These are phyloP conservation scores for Cladosporium sp. DNA, from an alignment of 2,329 filamentous ascomycete genomes.

Conservation along the genomic window DNA sequence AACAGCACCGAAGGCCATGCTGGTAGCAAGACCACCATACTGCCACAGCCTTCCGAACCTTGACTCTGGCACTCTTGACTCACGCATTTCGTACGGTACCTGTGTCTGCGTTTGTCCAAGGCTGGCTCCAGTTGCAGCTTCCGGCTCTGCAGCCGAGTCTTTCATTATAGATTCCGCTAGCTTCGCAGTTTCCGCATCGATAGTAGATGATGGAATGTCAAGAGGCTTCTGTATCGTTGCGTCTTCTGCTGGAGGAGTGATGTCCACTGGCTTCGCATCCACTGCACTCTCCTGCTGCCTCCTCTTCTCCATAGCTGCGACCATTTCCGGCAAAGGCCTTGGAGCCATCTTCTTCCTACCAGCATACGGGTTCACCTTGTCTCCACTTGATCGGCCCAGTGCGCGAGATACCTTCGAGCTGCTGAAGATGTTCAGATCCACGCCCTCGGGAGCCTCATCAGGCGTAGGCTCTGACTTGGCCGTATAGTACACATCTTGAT, in stretches of 20 bases:
- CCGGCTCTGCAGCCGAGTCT: conserved; percentile 26
- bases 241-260: background rate
- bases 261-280: conserved; percentile 8
- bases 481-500: conserved; percentile 57
- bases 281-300: conserved; percentile 22
- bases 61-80: conserved; percentile 87
- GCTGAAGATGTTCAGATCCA: conserved; percentile 63
- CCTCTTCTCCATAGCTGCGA: conserved; percentile 30
- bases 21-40: conserved; percentile 87
- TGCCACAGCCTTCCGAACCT: conserved; percentile 89
- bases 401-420: conserved; percentile 59
- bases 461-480: conserved; percentile 20
- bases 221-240: background rate
- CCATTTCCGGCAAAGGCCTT: conserved; percentile 37
- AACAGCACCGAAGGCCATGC: conserved; percentile 91
- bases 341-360: conserved; percentile 32
- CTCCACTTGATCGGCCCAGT: conserved; percentile 41
- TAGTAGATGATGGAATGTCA: background rate
- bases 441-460: conserved; percentile 56
- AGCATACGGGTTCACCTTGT: conserved; percentile 41
- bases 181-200: conserved; percentile 39
- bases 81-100: conserved; percentile 67
- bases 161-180: conserved; percentile 41
- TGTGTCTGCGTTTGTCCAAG: conserved; percentile 6
- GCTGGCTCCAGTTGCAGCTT: background rate